Percentiles rank a stretch among this genome's conserved stretches.
phyloP scores from a whole-genome alignment of 164 flowering plant species.

The Cinnamomum micranthum region DNA sequence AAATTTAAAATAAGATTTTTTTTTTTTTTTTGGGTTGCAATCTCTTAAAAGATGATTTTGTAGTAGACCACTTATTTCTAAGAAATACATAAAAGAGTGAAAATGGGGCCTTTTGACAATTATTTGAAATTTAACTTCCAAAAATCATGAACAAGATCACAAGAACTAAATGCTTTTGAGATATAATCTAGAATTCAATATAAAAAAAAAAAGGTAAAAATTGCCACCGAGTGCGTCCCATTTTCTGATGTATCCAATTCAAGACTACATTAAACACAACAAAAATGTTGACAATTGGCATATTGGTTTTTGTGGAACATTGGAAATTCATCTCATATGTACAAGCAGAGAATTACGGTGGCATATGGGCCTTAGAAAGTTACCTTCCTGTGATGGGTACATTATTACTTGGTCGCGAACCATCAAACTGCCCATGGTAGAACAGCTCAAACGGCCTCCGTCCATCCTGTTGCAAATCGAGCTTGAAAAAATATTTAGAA shows the following conservation, averaged over 20 bases:
- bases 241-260: background rate
- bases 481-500: background rate
- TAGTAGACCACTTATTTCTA: no score
- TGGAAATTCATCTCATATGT: background rate
- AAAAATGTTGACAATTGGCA: no score
- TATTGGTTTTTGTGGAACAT: background rate
- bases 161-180: background rate
- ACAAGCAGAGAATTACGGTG: background rate
- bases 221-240: background rate
- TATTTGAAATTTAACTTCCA: no score
- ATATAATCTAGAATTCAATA: no score
- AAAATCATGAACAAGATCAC: background rate
- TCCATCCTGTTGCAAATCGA: conserved; percentile 57
- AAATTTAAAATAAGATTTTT: no score
- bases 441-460: conserved; percentile 89
- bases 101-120: no score
- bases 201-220: no score
- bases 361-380: background rate
- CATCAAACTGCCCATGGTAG: conserved; percentile 96
- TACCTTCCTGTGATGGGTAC: conserved; percentile 82
- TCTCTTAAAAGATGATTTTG: background rate
- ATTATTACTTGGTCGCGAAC: conserved; percentile 78
- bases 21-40: no score
- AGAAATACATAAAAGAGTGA: no score
- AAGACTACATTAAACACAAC: background rate